These are phyloP conservation scores for Abelmoschus esculentus DNA, from an alignment of 345 rosid genomes.

Conservation along the genomic window DNA sequence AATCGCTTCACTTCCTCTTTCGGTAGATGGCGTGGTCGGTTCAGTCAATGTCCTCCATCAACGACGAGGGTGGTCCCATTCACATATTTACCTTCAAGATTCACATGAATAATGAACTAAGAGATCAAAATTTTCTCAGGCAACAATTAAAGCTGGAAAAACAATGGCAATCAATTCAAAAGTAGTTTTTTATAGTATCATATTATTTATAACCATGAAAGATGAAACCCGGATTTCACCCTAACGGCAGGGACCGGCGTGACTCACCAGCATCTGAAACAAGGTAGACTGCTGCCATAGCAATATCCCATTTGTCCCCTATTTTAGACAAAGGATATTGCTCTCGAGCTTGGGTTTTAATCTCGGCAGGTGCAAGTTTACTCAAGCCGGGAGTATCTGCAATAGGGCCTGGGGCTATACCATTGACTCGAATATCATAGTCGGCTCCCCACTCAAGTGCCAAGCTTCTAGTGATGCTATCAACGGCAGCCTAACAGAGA, in stretches of 20 bases:
- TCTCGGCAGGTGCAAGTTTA: slow-evolving; percentile 28
- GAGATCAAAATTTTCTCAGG: neutral
- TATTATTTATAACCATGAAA: neutral
- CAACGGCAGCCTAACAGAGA: slow-evolving; percentile 56
- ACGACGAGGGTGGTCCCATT: neutral
- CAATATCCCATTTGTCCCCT: slow-evolving; percentile 83
- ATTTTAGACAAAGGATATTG: slow-evolving; percentile 44
- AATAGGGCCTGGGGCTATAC: slow-evolving; percentile 80
- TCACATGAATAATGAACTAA: neutral
- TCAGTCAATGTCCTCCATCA: neutral
- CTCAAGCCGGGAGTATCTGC: slow-evolving; percentile 71
- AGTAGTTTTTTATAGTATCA: no score
- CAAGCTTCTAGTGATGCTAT: slow-evolving; percentile 62
- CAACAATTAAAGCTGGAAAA: neutral
- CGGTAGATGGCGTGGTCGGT: neutral
- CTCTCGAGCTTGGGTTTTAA: slow-evolving; percentile 13
- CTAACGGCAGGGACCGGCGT: neutral
- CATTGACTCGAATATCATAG: slow-evolving; percentile 52
- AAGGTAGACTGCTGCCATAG: slow-evolving; percentile 72
- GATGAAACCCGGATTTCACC: neutral
- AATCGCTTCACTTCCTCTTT: neutral
- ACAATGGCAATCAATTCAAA: neutral
- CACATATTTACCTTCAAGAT: slow-evolving; percentile 1
- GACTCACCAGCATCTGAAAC: slow-evolving; percentile 56
- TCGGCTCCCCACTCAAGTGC: slow-evolving; percentile 85